phyloP scores from a whole-genome alignment of 2,329 filamentous ascomycete genomes.

The Xylaria polymorpha region DNA sequence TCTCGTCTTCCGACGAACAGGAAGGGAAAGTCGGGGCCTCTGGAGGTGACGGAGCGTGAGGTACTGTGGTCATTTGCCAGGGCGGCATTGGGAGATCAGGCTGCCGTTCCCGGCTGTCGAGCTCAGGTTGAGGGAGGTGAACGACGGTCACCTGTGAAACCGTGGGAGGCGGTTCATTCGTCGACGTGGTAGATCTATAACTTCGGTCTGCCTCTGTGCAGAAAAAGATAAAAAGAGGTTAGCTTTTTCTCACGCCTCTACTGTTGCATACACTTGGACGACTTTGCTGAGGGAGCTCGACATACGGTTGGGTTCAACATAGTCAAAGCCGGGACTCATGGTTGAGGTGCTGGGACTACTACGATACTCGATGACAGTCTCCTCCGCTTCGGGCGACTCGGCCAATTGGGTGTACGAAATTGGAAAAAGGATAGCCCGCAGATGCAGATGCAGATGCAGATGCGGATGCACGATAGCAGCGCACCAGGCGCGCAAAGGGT shows the following conservation, averaged over 20 bases:
- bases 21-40: slow-evolving; percentile 48
- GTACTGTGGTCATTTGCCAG: slow-evolving; percentile 52
- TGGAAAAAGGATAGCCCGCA: slow-evolving; percentile 23
- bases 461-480: slow-evolving; percentile 25
- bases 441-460: slow-evolving; percentile 29
- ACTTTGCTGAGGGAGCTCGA: slow-evolving; percentile 17
- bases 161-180: slow-evolving; percentile 41
- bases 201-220: slow-evolving; percentile 40
- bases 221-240: slow-evolving; percentile 12
- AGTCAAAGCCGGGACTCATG: slow-evolving; percentile 38
- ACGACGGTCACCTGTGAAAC: slow-evolving; percentile 47
- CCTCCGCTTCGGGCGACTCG: slow-evolving; percentile 30
- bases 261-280: not conserved
- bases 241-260: slow-evolving; percentile 13
- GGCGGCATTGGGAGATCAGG: slow-evolving; percentile 48
- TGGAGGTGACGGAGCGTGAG: slow-evolving; percentile 56
- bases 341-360: slow-evolving; percentile 29
- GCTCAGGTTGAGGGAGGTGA: slow-evolving; percentile 40
- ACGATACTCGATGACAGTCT: slow-evolving; percentile 15
- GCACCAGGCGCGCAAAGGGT: slow-evolving; percentile 31
- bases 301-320: slow-evolving; percentile 39
- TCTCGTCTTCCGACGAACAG: slow-evolving; percentile 53
- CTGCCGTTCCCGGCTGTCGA: slow-evolving; percentile 32
- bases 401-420: slow-evolving; percentile 31
- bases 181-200: slow-evolving; percentile 37